Evolutionary conservation across 2,329 filamentous ascomycete genomes (phyloP), one percentile per base, ranked within the genome.

Genomic region (Bipolaris oryzae): DNA sequence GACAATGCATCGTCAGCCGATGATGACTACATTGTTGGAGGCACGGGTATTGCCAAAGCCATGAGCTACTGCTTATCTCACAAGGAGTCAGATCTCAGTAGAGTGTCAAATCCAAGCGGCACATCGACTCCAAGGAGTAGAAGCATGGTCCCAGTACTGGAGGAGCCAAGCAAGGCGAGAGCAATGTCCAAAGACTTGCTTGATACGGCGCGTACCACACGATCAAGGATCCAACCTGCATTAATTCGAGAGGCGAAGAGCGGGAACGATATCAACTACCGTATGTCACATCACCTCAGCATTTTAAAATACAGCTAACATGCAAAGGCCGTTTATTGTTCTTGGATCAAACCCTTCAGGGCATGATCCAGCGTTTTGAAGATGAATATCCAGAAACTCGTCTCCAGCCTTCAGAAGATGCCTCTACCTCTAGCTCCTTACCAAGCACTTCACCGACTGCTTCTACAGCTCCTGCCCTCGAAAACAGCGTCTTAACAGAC

Each of bases 301-400:
- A 16, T 16, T 5, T 52, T 7, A 21, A 11, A 20, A 45, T 37
- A 28, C 37, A 37, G 46, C 64, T 75, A 68, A 74, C 58, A 46
- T 42, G 18, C 6, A 16, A 58, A 90, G 88, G 87, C 34, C 89
- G 90, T 46, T 84, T 98, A 18, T 81, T 89, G 41, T 96, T 96
- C 84, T 85, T 99, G 28, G 92, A 97, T 69, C 83, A 89, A 58
- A 98, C 95, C 0, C 82, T 99, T 9, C 85, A 92, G 69, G 89
- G 89, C 64, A 97, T 98, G 79, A 98, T 98, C 70, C 88, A 91
- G 73, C 89, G 95, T 25, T 99, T 98, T 73, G 95, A 98, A 75
- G 90, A 96, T 73, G 94, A 98, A 76, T 98, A 92, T 69, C 95
- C 95, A 0, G 94, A 98, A 72, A 96, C 91, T 0, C 87, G 91